phyloP scores from a whole-genome alignment of 2,329 filamentous ascomycete species.

The Sporothrix dimorphospora region DNA sequence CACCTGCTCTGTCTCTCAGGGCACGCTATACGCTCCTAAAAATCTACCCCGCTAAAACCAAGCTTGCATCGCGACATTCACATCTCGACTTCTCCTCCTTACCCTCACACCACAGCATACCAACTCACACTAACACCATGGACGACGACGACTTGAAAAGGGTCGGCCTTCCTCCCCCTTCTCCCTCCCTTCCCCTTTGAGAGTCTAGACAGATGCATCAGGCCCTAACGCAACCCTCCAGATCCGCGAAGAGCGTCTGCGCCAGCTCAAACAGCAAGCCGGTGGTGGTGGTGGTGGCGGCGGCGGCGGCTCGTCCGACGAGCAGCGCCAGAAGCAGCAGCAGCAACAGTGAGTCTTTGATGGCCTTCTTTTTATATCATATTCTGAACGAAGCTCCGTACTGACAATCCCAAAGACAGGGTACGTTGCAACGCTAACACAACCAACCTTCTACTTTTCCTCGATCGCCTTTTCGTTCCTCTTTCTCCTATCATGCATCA shows the following conservation, averaged over 20 bases:
- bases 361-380: background rate
- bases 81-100: background rate
- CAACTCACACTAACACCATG: slow-evolving; percentile 37
- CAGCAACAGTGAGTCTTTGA: slow-evolving; percentile 30
- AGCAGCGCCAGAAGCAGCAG: slow-evolving; percentile 66
- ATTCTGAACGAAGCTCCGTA: background rate
- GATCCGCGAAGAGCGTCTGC: slow-evolving; percentile 90
- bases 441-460: background rate
- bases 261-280: slow-evolving; percentile 82
- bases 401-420: background rate
- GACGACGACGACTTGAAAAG: slow-evolving; percentile 47
- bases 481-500: background rate
- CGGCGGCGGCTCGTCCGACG: slow-evolving; percentile 43
- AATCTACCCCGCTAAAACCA: slow-evolving; percentile 19
- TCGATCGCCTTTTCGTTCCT: background rate
- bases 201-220: background rate
- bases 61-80: slow-evolving; percentile 13
- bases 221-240: slow-evolving; percentile 43
- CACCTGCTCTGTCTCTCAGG: no score
- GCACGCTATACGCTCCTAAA: background rate
- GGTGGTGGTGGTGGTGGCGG: slow-evolving; percentile 52
- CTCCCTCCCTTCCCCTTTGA: background rate
- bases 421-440: background rate
- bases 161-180: slow-evolving; percentile 35
- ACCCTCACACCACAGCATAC: background rate